Base-by-base conservation (phyloP, 768 basidiomycete genomes). In the Clitopilus passeckerianus region DNA sequence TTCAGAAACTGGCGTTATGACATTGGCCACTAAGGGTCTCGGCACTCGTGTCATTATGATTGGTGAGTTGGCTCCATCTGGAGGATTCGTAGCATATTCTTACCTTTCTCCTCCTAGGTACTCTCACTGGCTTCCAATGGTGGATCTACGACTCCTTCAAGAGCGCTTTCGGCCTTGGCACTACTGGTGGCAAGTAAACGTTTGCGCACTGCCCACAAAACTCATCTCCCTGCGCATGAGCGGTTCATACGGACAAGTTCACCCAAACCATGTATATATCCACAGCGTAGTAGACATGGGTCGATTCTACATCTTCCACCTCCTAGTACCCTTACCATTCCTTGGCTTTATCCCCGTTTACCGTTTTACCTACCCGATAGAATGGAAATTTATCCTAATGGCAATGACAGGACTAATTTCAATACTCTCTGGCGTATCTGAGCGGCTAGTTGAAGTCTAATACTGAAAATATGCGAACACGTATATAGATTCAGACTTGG, bases 71-170 rank as follows among this genome's bases (percentile, higher is more conserved):
- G 59, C 63, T 63, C 67, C 64, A 60, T 66, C 68, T 60, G 61
- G 68, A 67, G 52, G 7, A 1, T 16, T 10, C 14, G 6, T n/a
- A 5, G 1, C 10, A 43, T 24, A 30, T 44, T 10, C 14, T 44
- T 14, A 61, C 10, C 46, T 20, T 22, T 27, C 33, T 3, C 37
- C 23, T 8, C 6, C 18, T 63, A 70, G 73, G 75, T 75, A 77
- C 75, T 60, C 71, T 80, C 63, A 80, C 75, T 77, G 92, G 90
- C 68, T 91, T 91, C 89, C 89, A 92, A 80, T 92, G 90, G 91
- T 93, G 91, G 90, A 92, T 94, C 75, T 94, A 93, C 72, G 93
- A 93, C 71, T 78, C 84, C 55, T 93, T 93, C 85, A 93, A 93
- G 81, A 60, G 82, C 23, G 71, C 86, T 56, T 89, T 93, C 87